Evolutionary conservation across 2,329 filamentous ascomycete genomes (phyloP), one percentile per base, ranked within the genome.

Genomic region (Furcasterigmium sp.): DNA sequence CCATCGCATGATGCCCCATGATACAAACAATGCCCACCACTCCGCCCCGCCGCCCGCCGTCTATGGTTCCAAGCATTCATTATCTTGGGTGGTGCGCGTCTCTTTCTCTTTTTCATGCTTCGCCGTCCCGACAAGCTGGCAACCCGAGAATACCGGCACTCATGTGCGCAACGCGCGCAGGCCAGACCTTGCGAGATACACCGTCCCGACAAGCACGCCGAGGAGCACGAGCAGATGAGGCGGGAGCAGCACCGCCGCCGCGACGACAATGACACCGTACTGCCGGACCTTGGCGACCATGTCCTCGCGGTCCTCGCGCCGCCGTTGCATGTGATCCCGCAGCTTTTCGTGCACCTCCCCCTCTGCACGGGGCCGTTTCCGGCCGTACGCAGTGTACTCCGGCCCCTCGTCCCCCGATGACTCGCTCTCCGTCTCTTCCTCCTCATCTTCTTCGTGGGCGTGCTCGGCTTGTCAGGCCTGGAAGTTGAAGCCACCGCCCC

Each of bases 201-300:
- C 57, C 46, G 61, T 54, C 37, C 61, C 68, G 43, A 55, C 56
- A 26, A 53, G 55, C 39, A 63, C 47, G 38, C 62, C 53, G 46
- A 66, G 60, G 43, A 69, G 42, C 19, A 56, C 54, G 40, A 70
- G 58, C 44, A 74, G 56, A 51, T 60, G 60, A 39, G 58, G 58
- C 44, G 73, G 73, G 35, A 77, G 65, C 49, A 77, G 62, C 47
- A 76, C 70, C 40, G 68, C 52, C 14, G 68, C 67, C 11, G 67
- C 72, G 42, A 72, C 52, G 21, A 69, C 45, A 37, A 61, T 56
- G 49, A 68, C 60, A 50, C 72, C 67, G 46, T 65, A 60, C 44
- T 58, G 62, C 42, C 70, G 71, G 46, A 73, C 52, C 41, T 53
- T 58, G 32, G 66, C 65, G 25, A 75, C 61, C 49, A 64, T 56